Evolutionary conservation across 805 yeast species (phyloP), one percentile per base, ranked within the genome.

Genomic region (Schwanniomyces pseudopolymorphus): DNA sequence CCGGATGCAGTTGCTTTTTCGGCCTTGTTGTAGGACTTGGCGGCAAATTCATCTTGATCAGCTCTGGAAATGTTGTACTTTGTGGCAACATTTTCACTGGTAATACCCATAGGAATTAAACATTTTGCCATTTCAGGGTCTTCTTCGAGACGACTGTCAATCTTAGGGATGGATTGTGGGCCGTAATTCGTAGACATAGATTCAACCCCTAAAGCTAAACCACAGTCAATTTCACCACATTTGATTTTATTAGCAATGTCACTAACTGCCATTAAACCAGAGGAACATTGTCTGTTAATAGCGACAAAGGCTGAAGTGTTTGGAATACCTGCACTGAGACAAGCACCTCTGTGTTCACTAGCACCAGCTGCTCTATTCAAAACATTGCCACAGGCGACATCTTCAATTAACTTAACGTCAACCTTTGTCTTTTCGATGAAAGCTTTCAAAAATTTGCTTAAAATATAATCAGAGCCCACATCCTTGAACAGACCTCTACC

Each of bases 361-460:
- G 94, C 96, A 58, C 97, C 98, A 20, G 97, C 95, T 42, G 96
- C 96, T 40, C 81, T 79, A 72, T 91, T 89, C 61, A 91, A 78
- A 22, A 92, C 97, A 66, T 92, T 92, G 55, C 98, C 98, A 52
- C 89, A 84, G 26, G 85, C 85, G 48, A 92, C 84, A 59, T 92
- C 97, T 57, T 86, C 96, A 50, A 92, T 83, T 54, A 81, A 61
- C 47, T 57, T 52, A 25, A 68, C 65, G 55, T 80, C 82, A 39
- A 80, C 69, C 39, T 73, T 69, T 35, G 80, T 67, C 51, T 75
- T 77, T 48, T 77, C 74, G 48, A 91, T 63, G 52, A 87, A 77
- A 35, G 80, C 86, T 48, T 73, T 67, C 48, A 90, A 70, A 49
- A 92, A 80, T 53, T 79, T 80, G 54, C 78, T 69, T 49, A 92